phyloP scores from a whole-genome alignment of 78 protist genomes.

The Monosiga brevicollis region DNA sequence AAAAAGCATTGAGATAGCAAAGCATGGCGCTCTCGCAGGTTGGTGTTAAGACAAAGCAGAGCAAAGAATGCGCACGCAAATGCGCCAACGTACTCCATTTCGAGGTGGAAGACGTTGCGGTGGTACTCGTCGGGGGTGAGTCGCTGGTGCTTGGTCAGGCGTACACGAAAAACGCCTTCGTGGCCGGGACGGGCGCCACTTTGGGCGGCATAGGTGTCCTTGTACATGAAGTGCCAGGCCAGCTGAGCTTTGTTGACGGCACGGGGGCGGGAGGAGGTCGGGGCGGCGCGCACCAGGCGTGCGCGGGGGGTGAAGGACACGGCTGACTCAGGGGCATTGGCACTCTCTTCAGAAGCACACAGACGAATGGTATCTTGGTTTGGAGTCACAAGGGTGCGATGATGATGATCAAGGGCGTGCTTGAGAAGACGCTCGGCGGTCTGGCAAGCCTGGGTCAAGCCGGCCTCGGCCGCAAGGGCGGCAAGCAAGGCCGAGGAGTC shows the following conservation, averaged over 20 bases:
- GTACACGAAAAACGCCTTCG: background rate
- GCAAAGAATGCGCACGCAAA: too few species aligned
- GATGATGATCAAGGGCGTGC: background rate
- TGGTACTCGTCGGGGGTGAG: conserved; percentile 43
- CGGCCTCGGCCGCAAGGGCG: background rate
- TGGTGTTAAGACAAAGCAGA: too few species aligned
- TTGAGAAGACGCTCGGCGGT: background rate
- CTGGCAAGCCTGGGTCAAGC: background rate
- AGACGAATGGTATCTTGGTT: background rate
- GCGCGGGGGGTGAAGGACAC: background rate
- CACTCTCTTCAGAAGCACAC: background rate
- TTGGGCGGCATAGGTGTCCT: background rate
- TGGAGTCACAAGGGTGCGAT: background rate
- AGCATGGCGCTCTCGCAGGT: too few species aligned
- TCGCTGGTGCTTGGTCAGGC: conserved; percentile 16
- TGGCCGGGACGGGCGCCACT: conserved; percentile 10
- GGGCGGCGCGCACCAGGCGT: background rate
- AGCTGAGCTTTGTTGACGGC: background rate
- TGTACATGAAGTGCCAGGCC: conserved; percentile 12
- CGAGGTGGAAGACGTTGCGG: conserved; percentile 47
- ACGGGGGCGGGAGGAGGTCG: background rate
- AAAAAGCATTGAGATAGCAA: too few species aligned
- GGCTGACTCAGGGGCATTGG: background rate
- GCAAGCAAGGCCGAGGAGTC: background rate
- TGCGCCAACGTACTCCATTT: conserved; percentile 44